Evolutionary conservation across 2,329 filamentous ascomycete species (phyloP).

Genomic region (Teratosphaeria pseudoeucalypti): DNA sequence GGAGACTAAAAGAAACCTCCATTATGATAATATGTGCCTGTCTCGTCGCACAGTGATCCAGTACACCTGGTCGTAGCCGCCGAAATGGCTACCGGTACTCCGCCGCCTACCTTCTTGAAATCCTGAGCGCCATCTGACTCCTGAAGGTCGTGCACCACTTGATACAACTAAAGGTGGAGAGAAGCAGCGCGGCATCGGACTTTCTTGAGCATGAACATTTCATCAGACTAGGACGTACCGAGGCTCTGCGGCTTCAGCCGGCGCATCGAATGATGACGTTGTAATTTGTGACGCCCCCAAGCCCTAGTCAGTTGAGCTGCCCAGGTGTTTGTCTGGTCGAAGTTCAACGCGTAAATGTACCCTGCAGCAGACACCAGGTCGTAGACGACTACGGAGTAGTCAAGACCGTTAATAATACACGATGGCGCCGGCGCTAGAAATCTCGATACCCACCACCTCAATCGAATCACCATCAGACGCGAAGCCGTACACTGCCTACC

Average conservation of each 20-base stretch:
- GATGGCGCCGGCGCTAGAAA: conserved; percentile 36
- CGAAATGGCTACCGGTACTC: no score
- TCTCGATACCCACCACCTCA: conserved; percentile 39
- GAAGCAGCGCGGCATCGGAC: no score
- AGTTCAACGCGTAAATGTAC: no score
- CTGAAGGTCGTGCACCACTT: no score
- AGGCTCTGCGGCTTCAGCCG: background rate
- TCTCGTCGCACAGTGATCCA: background rate
- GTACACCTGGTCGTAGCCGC: no score
- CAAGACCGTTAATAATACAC: background rate
- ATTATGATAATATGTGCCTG: background rate
- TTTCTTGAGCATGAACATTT: no score
- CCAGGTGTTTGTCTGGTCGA: background rate
- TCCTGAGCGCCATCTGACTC: no score
- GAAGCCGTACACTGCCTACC: conserved; percentile 68
- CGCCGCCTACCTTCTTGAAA: no score
- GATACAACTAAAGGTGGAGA: no score
- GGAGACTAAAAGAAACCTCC: background rate
- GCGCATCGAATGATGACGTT: background rate
- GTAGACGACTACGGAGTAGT: background rate
- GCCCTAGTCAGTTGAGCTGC: background rate
- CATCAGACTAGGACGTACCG: no score
- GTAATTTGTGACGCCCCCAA: background rate
- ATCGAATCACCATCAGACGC: conserved; percentile 39
- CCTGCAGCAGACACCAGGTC: background rate